Percentiles rank a stretch among this genome's conserved stretches.
Conservation (phyloP, 176 grass and related monocot genomes). For the Oryza rufipogon region DNA sequence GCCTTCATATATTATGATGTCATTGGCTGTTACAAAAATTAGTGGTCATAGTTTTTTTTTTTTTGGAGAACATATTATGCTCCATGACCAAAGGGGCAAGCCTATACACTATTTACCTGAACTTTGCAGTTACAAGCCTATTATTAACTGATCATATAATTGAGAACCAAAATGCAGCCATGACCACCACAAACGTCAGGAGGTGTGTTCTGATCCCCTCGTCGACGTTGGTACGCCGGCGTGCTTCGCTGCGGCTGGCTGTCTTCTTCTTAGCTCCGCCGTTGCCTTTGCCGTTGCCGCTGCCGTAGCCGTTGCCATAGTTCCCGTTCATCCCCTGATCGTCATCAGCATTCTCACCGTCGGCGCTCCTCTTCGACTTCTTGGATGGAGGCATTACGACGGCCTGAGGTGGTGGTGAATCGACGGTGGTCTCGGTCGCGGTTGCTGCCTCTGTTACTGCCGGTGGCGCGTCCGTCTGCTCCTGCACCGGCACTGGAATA, state of each 20-base stretch:
- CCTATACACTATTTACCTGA: background rate
- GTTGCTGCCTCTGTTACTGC: background rate
- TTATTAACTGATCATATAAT: background rate
- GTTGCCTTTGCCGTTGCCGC: background rate
- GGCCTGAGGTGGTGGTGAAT: background rate
- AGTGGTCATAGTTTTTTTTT: background rate
- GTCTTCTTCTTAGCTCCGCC: background rate
- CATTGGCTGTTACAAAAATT: background rate
- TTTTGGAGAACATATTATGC: background rate
- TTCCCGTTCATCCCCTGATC: background rate
- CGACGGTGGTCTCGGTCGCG: background rate
- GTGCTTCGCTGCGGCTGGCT: slow-evolving; percentile 19
- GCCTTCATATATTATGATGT: background rate
- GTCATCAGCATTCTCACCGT: background rate
- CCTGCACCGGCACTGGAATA: slow-evolving; percentile 25
- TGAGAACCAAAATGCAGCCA: slow-evolving; percentile 23
- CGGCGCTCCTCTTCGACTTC: background rate
- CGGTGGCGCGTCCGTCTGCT: slow-evolving; percentile 17
- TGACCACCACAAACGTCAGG: background rate
- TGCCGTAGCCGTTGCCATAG: background rate
- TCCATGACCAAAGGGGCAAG: no score
- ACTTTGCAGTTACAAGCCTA: background rate
- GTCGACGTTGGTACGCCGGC: background rate
- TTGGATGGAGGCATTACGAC: background rate
- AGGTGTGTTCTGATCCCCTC: background rate